phyloP scores from a whole-genome alignment of 495 filamentous ascomycete species.

The Xylaria bambusicola region DNA sequence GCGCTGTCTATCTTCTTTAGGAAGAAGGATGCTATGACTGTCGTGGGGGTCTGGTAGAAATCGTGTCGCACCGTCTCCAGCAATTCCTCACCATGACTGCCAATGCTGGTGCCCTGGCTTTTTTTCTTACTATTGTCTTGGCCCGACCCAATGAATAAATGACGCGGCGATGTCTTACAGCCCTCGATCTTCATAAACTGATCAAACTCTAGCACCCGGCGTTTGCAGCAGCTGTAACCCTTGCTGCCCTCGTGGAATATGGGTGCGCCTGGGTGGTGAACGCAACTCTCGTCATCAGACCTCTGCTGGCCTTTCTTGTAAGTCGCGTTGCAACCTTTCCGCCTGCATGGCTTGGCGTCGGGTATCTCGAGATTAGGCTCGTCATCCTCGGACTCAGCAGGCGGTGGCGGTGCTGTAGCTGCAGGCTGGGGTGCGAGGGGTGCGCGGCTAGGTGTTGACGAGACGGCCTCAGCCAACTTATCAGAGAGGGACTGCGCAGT shows the following conservation, averaged over 20 bases:
- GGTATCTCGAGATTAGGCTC: constrained; percentile 71
- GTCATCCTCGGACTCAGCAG: constrained; percentile 84
- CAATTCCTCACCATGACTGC: constrained; percentile 55
- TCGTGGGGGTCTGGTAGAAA: constrained; percentile 88
- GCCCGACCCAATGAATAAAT: constrained; percentile 83
- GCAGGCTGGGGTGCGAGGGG: constrained; percentile 54
- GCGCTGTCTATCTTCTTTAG: constrained; percentile 95
- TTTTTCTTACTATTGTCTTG: constrained; percentile 59
- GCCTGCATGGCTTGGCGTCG: constrained; percentile 71
- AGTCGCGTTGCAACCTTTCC: constrained; percentile 66
- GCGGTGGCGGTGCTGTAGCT: constrained; percentile 62
- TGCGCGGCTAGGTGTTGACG: constrained; percentile 46
- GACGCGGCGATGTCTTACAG: constrained; percentile 76
- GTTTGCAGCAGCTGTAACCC: constrained; percentile 96
- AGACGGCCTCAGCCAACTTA: constrained; percentile 39
- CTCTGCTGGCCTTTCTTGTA: constrained; percentile 63
- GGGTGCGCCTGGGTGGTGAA: constrained; percentile 81
- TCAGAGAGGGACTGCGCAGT: constrained; percentile 35
- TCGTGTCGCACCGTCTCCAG: constrained; percentile 77
- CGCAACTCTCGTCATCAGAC: constrained; percentile 71
- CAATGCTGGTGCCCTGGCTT: constrained; percentile 33
- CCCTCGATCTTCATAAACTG: constrained; percentile 95
- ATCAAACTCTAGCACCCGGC: constrained; percentile 93
- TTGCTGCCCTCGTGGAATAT: constrained; percentile 98
- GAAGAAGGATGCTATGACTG: constrained; percentile 89